These are phyloP conservation scores for Ophiostoma australiae DNA, from an alignment of 2,329 filamentous ascomycete species.

Conservation along the genomic window DNA sequence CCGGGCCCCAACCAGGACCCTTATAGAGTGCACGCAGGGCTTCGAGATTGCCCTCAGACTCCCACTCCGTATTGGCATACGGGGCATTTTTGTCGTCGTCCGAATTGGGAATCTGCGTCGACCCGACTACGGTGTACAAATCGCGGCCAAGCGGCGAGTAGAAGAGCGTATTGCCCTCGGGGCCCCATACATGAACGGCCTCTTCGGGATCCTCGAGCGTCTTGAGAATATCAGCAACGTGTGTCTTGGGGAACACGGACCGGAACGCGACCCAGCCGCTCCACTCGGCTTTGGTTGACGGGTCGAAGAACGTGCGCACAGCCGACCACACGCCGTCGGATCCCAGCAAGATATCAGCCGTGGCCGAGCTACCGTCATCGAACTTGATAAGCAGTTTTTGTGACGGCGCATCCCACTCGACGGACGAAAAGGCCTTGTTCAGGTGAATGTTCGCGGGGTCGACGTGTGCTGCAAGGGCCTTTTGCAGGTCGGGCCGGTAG, in stretches of 20 bases:
- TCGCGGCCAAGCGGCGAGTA: conserved; percentile 40
- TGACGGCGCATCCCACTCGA: conserved; percentile 32
- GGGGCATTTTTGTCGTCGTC: conserved; percentile 33
- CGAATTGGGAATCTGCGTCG: conserved; percentile 36
- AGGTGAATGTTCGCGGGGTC: conserved; percentile 41
- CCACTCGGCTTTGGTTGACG: conserved; percentile 38
- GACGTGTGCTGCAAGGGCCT: conserved; percentile 44
- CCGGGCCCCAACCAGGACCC: conserved; percentile 39
- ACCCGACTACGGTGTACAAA: conserved; percentile 43
- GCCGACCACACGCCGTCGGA: conserved; percentile 51
- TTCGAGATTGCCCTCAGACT: conserved; percentile 37
- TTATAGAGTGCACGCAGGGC: conserved; percentile 37
- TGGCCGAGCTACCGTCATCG: conserved; percentile 42
- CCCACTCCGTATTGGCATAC: conserved; percentile 34
- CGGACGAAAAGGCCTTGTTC: conserved; percentile 39
- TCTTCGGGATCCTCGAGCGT: conserved; percentile 37
- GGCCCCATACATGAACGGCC: conserved; percentile 43
- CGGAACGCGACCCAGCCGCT: conserved; percentile 44
- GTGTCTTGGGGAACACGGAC: conserved; percentile 41
- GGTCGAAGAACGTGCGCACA: conserved; percentile 42
- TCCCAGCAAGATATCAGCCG: conserved; percentile 47
- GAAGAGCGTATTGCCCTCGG: conserved; percentile 39
- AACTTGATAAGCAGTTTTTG: conserved; percentile 40
- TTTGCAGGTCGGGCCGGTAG: conserved; percentile 46
- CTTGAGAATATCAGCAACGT: conserved; percentile 35